Evolutionary conservation across 441 rosid genomes (phyloP).

Genomic region (Pelargonium fulgidum): DNA sequence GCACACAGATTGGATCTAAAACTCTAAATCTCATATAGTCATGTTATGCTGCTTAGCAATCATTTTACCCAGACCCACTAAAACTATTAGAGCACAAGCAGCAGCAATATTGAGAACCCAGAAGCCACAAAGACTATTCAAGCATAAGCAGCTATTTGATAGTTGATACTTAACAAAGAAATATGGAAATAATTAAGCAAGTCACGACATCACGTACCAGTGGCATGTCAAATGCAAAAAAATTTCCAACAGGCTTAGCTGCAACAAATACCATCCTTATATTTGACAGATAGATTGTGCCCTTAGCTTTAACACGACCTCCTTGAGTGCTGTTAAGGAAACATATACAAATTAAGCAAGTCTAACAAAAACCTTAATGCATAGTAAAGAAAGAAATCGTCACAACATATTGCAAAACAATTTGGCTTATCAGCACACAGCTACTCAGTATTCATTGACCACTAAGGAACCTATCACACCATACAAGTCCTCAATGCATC

Average conservation of each 20-base stretch:
- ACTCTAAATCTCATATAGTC: no score
- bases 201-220: conserved; percentile 36
- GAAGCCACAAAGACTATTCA: no score
- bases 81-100: no score
- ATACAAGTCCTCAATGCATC: not conserved
- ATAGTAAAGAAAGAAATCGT: no score
- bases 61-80: not conserved
- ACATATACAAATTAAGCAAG: conserved; percentile 19
- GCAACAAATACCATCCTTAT: conserved; percentile 76
- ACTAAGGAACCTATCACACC: not conserved
- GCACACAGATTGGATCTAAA: no score
- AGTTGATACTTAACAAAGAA: no score
- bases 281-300: conserved; percentile 75
- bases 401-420: no score
- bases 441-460: no score
- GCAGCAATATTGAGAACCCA: no score
- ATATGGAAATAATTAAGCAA: not conserved
- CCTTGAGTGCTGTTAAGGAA: conserved; percentile 46
- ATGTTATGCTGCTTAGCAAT: not conserved
- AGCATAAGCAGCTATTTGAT: no score
- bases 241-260: conserved; percentile 59
- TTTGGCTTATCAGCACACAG: no score
- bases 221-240: conserved; percentile 80
- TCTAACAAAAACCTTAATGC: not conserved
- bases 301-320: conserved; percentile 65